Conservation (phyloP, 2,329 filamentous ascomycete genomes). For the Colletotrichum sp. region DNA sequence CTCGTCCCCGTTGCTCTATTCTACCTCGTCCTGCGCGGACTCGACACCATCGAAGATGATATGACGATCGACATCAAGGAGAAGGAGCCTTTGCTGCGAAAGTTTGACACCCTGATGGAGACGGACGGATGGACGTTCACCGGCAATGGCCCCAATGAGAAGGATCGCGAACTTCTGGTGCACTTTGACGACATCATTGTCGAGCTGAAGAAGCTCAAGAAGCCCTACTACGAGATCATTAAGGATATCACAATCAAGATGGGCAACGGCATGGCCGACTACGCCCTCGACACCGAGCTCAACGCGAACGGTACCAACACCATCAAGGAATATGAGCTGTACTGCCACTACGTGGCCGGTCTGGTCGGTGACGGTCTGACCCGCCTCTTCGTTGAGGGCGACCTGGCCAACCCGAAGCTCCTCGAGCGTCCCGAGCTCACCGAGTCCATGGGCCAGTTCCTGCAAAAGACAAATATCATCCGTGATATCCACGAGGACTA, state of each 20-base stretch:
- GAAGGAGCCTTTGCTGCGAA: slow-evolving; percentile 86
- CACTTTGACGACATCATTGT: slow-evolving; percentile 87
- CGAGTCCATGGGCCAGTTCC: slow-evolving; percentile 95
- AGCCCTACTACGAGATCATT: slow-evolving; percentile 83
- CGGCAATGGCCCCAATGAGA: slow-evolving; percentile 88
- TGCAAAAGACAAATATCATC: slow-evolving; percentile 99
- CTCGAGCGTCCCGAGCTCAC: slow-evolving; percentile 80
- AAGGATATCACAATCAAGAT: slow-evolving; percentile 92
- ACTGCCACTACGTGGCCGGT: slow-evolving; percentile 98
- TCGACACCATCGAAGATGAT: slow-evolving; percentile 99
- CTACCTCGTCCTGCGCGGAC: slow-evolving; percentile 88
- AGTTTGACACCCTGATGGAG: slow-evolving; percentile 81
- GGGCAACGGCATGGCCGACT: slow-evolving; percentile 99
- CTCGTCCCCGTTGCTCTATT: slow-evolving; percentile 89
- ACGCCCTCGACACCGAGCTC: slow-evolving; percentile 81
- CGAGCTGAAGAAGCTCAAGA: slow-evolving; percentile 89
- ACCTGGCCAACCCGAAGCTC: slow-evolving; percentile 85
- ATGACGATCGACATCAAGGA: slow-evolving; percentile 84
- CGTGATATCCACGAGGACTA: slow-evolving; percentile 92
- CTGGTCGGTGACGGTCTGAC: slow-evolving; percentile 96
- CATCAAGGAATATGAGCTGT: slow-evolving; percentile 88
- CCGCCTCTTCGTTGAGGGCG: slow-evolving; percentile 84
- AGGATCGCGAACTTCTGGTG: slow-evolving; percentile 89
- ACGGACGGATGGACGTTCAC: slow-evolving; percentile 90
- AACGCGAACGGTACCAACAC: slow-evolving; percentile 82